Evolutionary conservation across 441 rosid genomes (phyloP).

Genomic region (Cnidoscolus chayamansa): DNA sequence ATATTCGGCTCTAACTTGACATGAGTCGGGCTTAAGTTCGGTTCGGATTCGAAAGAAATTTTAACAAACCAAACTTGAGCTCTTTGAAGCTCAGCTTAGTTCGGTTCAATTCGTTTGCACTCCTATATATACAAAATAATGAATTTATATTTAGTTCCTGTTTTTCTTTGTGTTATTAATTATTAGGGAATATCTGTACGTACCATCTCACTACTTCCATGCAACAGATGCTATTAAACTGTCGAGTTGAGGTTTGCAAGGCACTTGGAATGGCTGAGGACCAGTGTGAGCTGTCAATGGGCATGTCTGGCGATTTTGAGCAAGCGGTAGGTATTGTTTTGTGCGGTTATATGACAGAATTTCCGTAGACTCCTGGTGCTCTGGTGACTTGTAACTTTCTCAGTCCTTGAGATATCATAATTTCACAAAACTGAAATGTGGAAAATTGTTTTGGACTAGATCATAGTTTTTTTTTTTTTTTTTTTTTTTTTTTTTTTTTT

Average conservation of each 20-base stretch:
- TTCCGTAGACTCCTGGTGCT: not conserved
- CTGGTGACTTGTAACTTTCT: not conserved
- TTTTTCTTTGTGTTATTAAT: not conserved
- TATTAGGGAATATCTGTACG: slow-evolving; percentile 5
- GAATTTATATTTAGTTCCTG: not conserved
- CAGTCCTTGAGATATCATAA: not conserved
- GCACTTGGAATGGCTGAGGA: slow-evolving; percentile 64
- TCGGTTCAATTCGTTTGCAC: too few species aligned
- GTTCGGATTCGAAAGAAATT: too few species aligned
- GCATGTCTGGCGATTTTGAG: slow-evolving; percentile 92
- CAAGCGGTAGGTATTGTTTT: slow-evolving; percentile 51
- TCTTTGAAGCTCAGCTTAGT: too few species aligned
- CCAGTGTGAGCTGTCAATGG: slow-evolving; percentile 81
- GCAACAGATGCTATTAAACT: slow-evolving; percentile 57
- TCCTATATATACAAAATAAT: not conserved
- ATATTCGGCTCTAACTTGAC: too few species aligned
- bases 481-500: too few species aligned
- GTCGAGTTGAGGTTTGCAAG: slow-evolving; percentile 74
- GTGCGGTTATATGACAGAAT: not conserved
- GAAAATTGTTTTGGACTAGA: not conserved
- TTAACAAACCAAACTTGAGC: too few species aligned
- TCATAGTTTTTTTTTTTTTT: not conserved
- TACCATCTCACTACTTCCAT: slow-evolving; percentile 10
- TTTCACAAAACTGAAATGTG: not conserved
- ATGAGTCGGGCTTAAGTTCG: too few species aligned